A percentile compares a stretch with the other conserved stretches of the same genome.
Evolutionary conservation across 257 asterid species (phyloP).

Genomic region (Solanum ahanhuiri): DNA sequence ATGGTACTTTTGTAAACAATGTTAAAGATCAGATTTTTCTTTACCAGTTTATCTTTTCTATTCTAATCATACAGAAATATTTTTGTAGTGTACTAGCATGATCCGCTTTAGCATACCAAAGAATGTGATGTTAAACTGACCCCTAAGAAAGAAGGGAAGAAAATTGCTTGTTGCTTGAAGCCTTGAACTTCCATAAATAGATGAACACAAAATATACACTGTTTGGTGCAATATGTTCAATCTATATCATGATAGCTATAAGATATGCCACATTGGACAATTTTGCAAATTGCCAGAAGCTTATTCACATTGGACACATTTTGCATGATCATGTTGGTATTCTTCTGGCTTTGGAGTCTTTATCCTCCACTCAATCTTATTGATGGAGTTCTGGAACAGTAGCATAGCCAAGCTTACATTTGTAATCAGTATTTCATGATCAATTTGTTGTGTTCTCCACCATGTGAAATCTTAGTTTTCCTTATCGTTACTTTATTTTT

Average conservation of each 20-base stretch:
- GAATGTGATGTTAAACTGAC: not conserved
- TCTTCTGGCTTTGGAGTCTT: not conserved
- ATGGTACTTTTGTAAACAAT: not conserved
- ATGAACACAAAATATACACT: not conserved
- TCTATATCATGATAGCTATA: not conserved
- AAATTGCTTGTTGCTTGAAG: not conserved
- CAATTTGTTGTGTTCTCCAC: not conserved
- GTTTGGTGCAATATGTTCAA: not conserved
- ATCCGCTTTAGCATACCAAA: not conserved
- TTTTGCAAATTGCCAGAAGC: not conserved
- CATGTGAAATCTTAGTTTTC: not conserved
- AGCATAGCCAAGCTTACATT: not conserved
- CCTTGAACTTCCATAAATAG: not conserved
- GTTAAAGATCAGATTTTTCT: not conserved
- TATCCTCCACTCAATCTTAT: not conserved
- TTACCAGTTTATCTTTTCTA: not conserved
- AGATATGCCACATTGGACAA: not conserved
- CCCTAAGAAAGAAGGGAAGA: not conserved
- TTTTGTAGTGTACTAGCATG: not conserved
- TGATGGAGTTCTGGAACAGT: not conserved
- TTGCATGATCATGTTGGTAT: not conserved
- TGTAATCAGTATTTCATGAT: not conserved
- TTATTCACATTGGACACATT: not conserved
- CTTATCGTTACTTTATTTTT: not conserved
- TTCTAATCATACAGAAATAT: not conserved